These are phyloP conservation scores for Gaertneriomyces semiglobifer DNA, from an alignment of 192 early-diverging fungal genomes.

Conservation along the genomic window DNA sequence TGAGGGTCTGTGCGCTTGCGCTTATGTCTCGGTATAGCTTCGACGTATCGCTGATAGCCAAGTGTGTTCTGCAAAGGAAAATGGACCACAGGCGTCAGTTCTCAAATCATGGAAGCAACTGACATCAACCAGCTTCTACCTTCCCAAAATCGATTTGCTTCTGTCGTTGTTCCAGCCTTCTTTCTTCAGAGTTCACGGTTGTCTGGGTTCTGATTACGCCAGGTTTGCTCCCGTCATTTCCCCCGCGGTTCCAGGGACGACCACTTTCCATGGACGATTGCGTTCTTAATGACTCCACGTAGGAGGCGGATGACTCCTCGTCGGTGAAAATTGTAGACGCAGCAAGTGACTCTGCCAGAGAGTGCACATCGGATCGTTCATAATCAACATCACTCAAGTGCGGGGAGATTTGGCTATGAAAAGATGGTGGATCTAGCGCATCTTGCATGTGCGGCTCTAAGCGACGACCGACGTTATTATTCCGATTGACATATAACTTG, in stretches of 20 bases:
- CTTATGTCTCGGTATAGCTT: constrained; percentile 31
- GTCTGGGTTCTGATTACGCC: neutral
- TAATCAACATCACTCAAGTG: neutral
- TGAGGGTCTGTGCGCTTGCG: constrained; percentile 39
- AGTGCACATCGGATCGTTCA: constrained; percentile 6
- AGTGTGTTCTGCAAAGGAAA: constrained; percentile 34
- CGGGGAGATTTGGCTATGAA: constrained; percentile 6
- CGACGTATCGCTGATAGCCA: constrained; percentile 44
- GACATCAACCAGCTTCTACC: constrained; percentile 9
- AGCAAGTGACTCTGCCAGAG: constrained; percentile 14
- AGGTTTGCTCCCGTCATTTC: neutral
- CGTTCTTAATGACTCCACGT: constrained; percentile 38
- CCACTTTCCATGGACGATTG: constrained; percentile 34
- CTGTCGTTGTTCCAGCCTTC: constrained; percentile 51
- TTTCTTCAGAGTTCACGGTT: constrained; percentile 25
- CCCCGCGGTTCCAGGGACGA: neutral
- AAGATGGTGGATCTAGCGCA: neutral
- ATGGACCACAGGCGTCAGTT: neutral
- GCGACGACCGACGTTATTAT: neutral
- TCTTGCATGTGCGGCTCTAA: neutral
- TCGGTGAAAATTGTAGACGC: constrained; percentile 7
- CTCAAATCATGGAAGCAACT: no score
- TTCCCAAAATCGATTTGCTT: constrained; percentile 60
- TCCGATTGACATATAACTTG: neutral
- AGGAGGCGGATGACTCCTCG: constrained; percentile 23